Evolutionary conservation across 306 rosid species (phyloP).

Genomic region (Arachis stenosperma): DNA sequence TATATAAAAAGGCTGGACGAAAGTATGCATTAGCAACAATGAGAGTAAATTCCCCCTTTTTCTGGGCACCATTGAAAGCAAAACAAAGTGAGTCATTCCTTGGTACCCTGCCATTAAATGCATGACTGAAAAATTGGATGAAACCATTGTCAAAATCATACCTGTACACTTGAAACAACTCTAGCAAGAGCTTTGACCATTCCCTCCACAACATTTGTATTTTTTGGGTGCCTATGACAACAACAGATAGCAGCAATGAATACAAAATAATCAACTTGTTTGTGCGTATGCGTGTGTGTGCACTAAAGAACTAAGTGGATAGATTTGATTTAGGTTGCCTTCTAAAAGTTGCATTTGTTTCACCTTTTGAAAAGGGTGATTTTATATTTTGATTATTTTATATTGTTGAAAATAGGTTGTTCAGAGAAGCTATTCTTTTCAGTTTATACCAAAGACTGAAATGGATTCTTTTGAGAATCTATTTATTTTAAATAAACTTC

Average conservation of each 20-base stretch:
- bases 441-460: too few species aligned
- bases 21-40: neutral
- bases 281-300: too few species aligned
- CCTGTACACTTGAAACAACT: conserved; percentile 90
- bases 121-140: conserved; percentile 17
- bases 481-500: too few species aligned
- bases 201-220: conserved; percentile 95
- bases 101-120: conserved; percentile 10
- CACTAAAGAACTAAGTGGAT: too few species aligned
- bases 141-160: conserved; percentile 44
- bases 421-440: too few species aligned
- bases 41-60: neutral
- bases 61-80: conserved; percentile 23
- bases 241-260: conserved; percentile 35
- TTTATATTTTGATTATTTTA: too few species aligned
- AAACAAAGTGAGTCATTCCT: conserved; percentile 30
- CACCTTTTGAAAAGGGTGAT: too few species aligned
- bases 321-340: too few species aligned
- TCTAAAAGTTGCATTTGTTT: too few species aligned
- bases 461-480: too few species aligned
- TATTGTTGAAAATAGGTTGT: too few species aligned
- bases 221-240: conserved; percentile 80
- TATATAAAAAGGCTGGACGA: conserved; percentile 3
- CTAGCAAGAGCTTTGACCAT: conserved; percentile 95
- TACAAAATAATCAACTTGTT: neutral